Base-by-base conservation (phyloP, 805 yeast genomes). In the Myxozyma melibiosi region DNA sequence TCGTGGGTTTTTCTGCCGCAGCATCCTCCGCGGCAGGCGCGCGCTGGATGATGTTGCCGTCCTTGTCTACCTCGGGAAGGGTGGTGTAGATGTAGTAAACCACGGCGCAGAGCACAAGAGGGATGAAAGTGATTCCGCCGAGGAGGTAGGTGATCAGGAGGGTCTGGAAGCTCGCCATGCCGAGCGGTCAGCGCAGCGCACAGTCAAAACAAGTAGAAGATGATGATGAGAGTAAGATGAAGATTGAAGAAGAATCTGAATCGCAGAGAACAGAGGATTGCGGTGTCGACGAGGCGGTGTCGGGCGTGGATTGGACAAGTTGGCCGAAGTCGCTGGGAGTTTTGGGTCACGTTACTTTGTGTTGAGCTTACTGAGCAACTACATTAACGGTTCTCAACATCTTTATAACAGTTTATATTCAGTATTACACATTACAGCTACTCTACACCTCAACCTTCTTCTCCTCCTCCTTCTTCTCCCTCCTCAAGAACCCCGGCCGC, bases 101-200 rank as follows among this genome's bases (percentile, higher is more conserved):
- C 33, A 78, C 68, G 0, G 68, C 65, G 1, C 77, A 30, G 0
- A 83, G 35, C 1, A 81, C 55, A 35, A 85, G 58, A 0, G 96
- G 96, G 22, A 89, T 70, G 61, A 91, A 82, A 0, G 97, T 89
- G 6, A 90, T 48, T 0, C 97, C 97, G 5, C 97, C 97, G 2
- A 87, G 42, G 1, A 89, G 49, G 68, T 89, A 90, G 0, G 79
- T 74, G 18, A 75, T 64, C 0, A 84, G 38, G 41, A 77, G 71
- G n/a, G 62, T 27, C 30, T 45, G 46, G 35, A 64, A 34, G 22
- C 56, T 43, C 44, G 61, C 46, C 54, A 53, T 55, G 43, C 40
- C 38, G n/a, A n/a, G n/a, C n/a, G n/a, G n/a, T n/a, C n/a, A n/a
- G n/a, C n/a, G n/a, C n/a, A n/a, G n/a, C n/a, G n/a, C n/a, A n/a